Evolutionary conservation across 176 grass and related monocot genomes (phyloP).

Genomic region (Pharus latifolius): DNA sequence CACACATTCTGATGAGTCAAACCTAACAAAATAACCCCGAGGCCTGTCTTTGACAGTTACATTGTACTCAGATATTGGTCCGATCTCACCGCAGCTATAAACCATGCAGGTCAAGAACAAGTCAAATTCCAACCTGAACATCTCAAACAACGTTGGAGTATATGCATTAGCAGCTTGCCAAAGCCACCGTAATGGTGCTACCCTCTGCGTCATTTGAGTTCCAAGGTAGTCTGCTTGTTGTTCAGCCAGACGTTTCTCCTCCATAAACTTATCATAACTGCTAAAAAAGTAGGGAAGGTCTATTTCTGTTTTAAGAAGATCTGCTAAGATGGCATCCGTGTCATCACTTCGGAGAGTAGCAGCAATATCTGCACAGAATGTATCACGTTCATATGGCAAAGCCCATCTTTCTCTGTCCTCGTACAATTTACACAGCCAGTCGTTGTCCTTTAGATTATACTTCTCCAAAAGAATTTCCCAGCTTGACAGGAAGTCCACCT

Average conservation of each 20-base stretch:
- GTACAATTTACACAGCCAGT: conserved; percentile 69
- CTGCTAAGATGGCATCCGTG: conserved; percentile 33
- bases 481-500: conserved; percentile 42
- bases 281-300: conserved; percentile 50
- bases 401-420: conserved; percentile 70
- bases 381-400: conserved; percentile 49
- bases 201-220: conserved; percentile 38
- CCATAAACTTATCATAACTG: conserved; percentile 59
- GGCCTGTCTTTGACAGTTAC: conserved; percentile 56
- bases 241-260: conserved; percentile 58
- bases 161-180: conserved; percentile 80
- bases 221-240: conserved; percentile 72
- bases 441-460: conserved; percentile 71
- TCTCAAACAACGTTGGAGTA: conserved; percentile 60
- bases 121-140: conserved; percentile 72
- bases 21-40: conserved; percentile 52
- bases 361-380: conserved; percentile 61
- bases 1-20: conserved; percentile 55
- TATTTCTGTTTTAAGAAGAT: conserved; percentile 47
- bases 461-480: conserved; percentile 60
- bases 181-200: conserved; percentile 44
- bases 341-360: conserved; percentile 49
- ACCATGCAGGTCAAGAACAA: conserved; percentile 43
- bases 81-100: conserved; percentile 56
- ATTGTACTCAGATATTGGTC: conserved; percentile 57